phyloP scores from a whole-genome alignment of 805 yeast genomes.

The Brettanomyces nanus region DNA sequence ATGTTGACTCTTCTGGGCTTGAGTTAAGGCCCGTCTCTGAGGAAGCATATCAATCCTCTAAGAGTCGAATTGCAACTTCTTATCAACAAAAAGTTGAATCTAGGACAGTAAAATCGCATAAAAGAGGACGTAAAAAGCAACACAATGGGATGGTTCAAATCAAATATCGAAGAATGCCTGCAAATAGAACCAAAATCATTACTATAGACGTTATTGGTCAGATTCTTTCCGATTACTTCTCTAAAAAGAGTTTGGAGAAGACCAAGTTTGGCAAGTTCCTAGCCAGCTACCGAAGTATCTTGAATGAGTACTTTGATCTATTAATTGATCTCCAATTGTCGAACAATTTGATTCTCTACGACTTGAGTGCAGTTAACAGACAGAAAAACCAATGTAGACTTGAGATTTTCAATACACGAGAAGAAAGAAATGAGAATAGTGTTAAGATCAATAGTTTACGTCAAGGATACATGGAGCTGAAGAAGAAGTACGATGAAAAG shows the following conservation, averaged over 20 bases:
- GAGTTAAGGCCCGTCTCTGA: too few relatives aligned
- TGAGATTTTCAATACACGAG: conserved; percentile 22
- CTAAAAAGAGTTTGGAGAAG: conserved; percentile 8
- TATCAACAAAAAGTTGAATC: neutral
- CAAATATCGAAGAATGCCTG: conserved; percentile 20
- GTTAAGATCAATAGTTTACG: conserved; percentile 16
- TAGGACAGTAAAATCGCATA: conserved; percentile 7
- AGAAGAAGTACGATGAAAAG: conserved; percentile 11
- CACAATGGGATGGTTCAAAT: conserved; percentile 11
- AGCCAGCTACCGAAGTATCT: conserved; percentile 15
- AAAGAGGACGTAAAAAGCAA: conserved; percentile 2
- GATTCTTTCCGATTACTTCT: conserved; percentile 22
- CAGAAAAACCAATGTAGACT: conserved; percentile 24
- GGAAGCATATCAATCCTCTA: too few relatives aligned
- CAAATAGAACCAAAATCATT: conserved; percentile 21
- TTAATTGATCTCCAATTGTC: conserved; percentile 29
- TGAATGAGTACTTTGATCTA: conserved; percentile 23
- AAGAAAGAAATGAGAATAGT: conserved; percentile 17
- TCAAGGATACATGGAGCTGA: conserved; percentile 7
- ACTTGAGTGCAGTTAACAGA: conserved; percentile 21
- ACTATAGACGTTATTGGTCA: conserved; percentile 28
- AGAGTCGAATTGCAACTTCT: neutral
- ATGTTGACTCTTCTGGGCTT: too few relatives aligned
- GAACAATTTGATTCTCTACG: conserved; percentile 25
- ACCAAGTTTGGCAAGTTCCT: conserved; percentile 7